Evolutionary conservation across 257 asterid species (phyloP).

Genomic region (Osmanthus fragrans): DNA sequence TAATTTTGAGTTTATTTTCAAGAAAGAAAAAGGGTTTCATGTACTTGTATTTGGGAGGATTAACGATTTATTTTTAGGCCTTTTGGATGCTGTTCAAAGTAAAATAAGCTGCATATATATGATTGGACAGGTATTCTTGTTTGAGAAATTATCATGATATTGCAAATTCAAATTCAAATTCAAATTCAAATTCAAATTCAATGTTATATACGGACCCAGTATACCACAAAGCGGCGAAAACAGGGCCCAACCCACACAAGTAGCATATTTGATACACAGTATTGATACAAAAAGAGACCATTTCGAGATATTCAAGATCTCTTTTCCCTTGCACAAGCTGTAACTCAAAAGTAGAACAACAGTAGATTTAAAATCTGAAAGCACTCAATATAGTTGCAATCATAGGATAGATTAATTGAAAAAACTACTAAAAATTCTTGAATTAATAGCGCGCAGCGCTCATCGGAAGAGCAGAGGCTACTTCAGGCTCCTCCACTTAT

Average conservation of each 20-base stretch:
- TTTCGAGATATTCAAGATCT: not conserved
- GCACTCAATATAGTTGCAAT: not conserved
- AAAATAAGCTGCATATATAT: no score
- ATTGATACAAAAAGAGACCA: not conserved
- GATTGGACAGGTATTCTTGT: no score
- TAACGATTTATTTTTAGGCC: not conserved
- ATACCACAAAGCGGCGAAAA: not conserved
- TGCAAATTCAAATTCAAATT: no score
- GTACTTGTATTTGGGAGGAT: not conserved
- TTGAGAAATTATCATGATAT: no score
- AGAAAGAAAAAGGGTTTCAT: no score
- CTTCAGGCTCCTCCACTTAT: not conserved
- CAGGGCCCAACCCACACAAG: not conserved
- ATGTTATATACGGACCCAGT: no score
- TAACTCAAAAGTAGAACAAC: not conserved
- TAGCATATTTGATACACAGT: not conserved
- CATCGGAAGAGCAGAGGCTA: not conserved
- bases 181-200: no score
- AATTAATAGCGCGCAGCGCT: not conserved
- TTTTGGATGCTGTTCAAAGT: no score
- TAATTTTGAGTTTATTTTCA: no score
- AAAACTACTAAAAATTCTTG: not conserved
- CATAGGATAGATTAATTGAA: not conserved
- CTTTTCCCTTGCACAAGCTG: not conserved
- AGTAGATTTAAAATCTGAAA: not conserved